Percentiles rank a stretch among this genome's conserved stretches.
phyloP scores from a whole-genome alignment of 1,284 basidiomycete species.

The Austroboletus novae-zelandiae region DNA sequence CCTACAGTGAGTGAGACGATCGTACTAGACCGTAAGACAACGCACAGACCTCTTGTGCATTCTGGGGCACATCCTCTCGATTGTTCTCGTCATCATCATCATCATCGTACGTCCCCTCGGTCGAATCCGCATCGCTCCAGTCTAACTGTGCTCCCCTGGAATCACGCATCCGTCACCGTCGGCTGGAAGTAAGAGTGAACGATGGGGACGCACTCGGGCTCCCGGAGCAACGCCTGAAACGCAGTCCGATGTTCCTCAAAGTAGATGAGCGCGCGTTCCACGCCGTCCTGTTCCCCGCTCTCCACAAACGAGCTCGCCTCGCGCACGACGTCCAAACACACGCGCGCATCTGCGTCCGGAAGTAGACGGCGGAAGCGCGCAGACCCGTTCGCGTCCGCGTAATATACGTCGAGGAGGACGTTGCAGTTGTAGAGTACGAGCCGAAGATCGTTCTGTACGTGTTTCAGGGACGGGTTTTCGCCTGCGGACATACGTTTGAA shows the following conservation, averaged over 20 bases:
- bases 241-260: not conserved
- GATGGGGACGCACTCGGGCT: not conserved
- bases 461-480: not conserved
- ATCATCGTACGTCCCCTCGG: not conserved
- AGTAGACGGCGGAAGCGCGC: not conserved
- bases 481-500: not conserved
- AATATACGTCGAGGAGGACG: not conserved
- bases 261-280: not conserved
- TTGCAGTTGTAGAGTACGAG: not conserved
- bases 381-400: not conserved
- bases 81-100: not conserved
- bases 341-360: not conserved
- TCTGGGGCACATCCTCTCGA: too few species aligned
- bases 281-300: not conserved
- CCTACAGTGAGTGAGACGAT: too few species aligned
- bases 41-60: too few species aligned
- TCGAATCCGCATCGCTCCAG: not conserved
- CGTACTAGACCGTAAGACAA: too few species aligned
- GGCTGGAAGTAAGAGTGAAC: not conserved
- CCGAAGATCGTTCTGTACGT: not conserved
- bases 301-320: not conserved
- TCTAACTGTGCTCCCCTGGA: not conserved
- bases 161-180: not conserved
- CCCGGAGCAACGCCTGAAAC: not conserved
- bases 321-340: not conserved